Base-by-base conservation (phyloP, 129 eudicot species). In the Flaveria trinervia region DNA sequence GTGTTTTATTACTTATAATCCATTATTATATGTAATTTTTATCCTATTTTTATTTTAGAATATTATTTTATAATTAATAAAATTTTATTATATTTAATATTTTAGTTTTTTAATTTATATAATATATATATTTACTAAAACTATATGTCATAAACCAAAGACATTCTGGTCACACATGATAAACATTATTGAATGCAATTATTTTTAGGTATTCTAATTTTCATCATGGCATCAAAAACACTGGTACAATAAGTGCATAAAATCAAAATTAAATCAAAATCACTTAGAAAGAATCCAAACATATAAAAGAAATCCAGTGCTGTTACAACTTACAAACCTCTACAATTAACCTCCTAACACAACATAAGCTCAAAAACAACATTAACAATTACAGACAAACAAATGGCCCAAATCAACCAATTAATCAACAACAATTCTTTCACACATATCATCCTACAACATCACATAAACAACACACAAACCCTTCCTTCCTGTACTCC, bases 401-500 rank as follows among this genome's bases (percentile, higher is more conserved):
- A 20, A 20, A 20, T 20, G 22, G 22, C 22, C 22, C 46, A 50
- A 71, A 28, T 71, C 44, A 52, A 33, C 17, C 28, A 30, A 30
- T 17, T 33, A 73, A 55, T 16, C 13, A 43, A 60, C 56, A 45
- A 39, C 14, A 7, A 43, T 65, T 57, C 43, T 3, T 14, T 4
- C 10, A 79, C 2, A 12, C 78, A 72, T 52, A 18, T 72, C 67
- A 45, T 50, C 5, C 33, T 28, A 28, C 48, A 48, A 48, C 52
- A 10, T 3, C 16, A 9, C 15, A 12, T 48, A 11, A 2, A 2
- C 20, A 51, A 51, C 57, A 39, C n/a, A 60, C n/a, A n/a, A n/a
- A n/a, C n/a, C n/a, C n/a, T n/a, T n/a, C 82, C 77, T 87, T 87
- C 84, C 85, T 17, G 43, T 23, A 89, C 78, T 91, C 98, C 48